Conservation (phyloP, 2,329 filamentous ascomycete species). For the Rutstroemia sp. region DNA sequence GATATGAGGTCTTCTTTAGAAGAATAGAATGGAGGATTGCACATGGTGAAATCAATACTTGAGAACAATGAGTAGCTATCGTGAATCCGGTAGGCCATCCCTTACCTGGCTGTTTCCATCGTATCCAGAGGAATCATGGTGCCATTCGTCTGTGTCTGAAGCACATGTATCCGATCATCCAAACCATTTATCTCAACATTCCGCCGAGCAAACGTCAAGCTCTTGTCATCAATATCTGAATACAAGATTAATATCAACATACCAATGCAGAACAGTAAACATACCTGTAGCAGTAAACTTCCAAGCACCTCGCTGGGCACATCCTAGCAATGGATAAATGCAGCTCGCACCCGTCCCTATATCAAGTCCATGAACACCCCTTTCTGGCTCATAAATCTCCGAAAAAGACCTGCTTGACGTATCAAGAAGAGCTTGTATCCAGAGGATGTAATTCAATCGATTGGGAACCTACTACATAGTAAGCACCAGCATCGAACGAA, state of each 20-base stretch:
- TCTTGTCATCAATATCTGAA: conserved; percentile 67
- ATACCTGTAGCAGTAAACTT: conserved; percentile 58
- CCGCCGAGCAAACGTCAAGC: conserved; percentile 53
- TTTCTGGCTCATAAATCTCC: conserved; percentile 44
- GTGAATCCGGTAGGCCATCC: background rate
- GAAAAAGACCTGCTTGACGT: conserved; percentile 38
- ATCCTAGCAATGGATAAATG: conserved; percentile 83
- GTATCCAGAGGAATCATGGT: conserved; percentile 52
- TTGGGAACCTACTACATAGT: conserved; percentile 42
- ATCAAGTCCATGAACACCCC: conserved; percentile 64
- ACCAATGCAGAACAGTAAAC: background rate
- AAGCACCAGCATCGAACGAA: background rate
- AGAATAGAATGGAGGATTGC: conserved; percentile 91
- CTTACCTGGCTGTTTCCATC: conserved; percentile 35
- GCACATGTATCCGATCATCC: conserved; percentile 53
- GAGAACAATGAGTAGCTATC: background rate
- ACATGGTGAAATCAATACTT: conserved; percentile 77
- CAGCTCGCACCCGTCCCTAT: conserved; percentile 86
- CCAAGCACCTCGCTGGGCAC: conserved; percentile 61
- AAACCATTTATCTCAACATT: conserved; percentile 66
- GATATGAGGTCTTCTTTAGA: conserved; percentile 60
- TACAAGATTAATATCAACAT: conserved; percentile 26
- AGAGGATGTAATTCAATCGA: conserved; percentile 83
- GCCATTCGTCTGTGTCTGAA: conserved; percentile 44
- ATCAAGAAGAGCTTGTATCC: conserved; percentile 78